These are phyloP conservation scores for Eleusine coracana DNA, from an alignment of 176 grass and related monocot genomes.

Conservation along the genomic window DNA sequence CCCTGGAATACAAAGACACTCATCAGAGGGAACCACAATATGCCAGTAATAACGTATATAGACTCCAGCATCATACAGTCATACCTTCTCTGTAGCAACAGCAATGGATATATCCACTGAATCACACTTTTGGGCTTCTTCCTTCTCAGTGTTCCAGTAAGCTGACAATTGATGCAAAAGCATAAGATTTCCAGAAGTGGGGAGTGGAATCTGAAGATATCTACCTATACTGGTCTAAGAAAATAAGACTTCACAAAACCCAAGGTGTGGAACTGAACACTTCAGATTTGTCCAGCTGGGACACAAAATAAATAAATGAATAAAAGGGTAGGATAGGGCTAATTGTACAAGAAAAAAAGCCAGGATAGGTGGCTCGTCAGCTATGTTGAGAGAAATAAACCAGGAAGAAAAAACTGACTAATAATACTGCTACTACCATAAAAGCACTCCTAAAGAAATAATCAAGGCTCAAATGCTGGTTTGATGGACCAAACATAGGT, in stretches of 20 bases:
- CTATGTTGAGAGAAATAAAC: neutral
- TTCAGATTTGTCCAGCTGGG: neutral
- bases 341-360: neutral
- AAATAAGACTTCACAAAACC: constrained; percentile 10
- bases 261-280: constrained; percentile 19
- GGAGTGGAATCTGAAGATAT: constrained; percentile 22
- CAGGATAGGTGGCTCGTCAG: neutral
- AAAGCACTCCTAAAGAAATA: neutral
- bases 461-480: neutral
- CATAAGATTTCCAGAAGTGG: constrained; percentile 33
- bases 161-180: constrained; percentile 56
- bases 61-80: constrained; percentile 16
- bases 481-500: no score
- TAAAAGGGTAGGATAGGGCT: neutral
- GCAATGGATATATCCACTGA: constrained; percentile 95
- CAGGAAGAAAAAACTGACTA: neutral
- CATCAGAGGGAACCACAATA: constrained; percentile 40
- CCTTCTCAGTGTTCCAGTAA: constrained; percentile 79
- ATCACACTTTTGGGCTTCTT: constrained; percentile 68
- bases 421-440: neutral
- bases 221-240: constrained; percentile 24
- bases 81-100: constrained; percentile 94
- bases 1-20: constrained; percentile 55
- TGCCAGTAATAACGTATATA: constrained; percentile 8
- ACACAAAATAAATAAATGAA: neutral